phyloP scores from a whole-genome alignment of 306 rosid species.

The Oemleria cerasiformis region DNA sequence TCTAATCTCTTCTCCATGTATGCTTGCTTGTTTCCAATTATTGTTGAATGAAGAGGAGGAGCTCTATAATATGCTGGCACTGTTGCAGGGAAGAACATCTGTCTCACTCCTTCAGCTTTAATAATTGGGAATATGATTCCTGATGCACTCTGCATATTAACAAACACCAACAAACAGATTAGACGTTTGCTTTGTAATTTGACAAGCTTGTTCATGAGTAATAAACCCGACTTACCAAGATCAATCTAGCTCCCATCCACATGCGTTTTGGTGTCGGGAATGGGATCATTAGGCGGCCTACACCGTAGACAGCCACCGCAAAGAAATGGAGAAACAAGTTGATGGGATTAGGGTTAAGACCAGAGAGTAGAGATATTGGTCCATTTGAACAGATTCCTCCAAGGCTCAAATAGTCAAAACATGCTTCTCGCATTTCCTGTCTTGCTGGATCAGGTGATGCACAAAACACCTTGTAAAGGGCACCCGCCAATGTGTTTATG shows the following conservation, averaged over 20 bases:
- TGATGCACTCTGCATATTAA: conserved; percentile 55
- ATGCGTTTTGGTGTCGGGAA: conserved; percentile 61
- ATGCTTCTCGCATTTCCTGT: conserved; percentile 72
- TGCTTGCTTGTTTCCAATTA: not conserved
- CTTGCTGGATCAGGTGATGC: conserved; percentile 74
- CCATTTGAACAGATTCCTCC: conserved; percentile 77
- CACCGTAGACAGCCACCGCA: conserved; percentile 71
- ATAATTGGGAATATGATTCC: conserved; percentile 73
- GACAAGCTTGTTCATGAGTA: not conserved
- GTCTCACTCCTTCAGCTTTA: conserved; percentile 77
- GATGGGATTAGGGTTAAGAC: conserved; percentile 66
- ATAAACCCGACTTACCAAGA: conserved; percentile 37
- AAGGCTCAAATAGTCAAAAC: conserved; percentile 76
- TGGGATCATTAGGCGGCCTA: conserved; percentile 65
- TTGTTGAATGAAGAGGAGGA: conserved; percentile 43
- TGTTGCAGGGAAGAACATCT: conserved; percentile 73
- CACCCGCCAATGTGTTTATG: conserved; percentile 84
- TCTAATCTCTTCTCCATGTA: not conserved
- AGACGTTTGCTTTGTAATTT: not conserved
- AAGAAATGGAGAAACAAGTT: conserved; percentile 70
- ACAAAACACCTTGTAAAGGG: conserved; percentile 75
- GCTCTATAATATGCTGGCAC: conserved; percentile 77
- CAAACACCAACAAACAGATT: not conserved
- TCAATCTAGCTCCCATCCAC: conserved; percentile 64
- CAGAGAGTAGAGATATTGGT: conserved; percentile 71